Conservation (phyloP, 2,329 filamentous ascomycete genomes). For the Dichotomopilus funicola region DNA sequence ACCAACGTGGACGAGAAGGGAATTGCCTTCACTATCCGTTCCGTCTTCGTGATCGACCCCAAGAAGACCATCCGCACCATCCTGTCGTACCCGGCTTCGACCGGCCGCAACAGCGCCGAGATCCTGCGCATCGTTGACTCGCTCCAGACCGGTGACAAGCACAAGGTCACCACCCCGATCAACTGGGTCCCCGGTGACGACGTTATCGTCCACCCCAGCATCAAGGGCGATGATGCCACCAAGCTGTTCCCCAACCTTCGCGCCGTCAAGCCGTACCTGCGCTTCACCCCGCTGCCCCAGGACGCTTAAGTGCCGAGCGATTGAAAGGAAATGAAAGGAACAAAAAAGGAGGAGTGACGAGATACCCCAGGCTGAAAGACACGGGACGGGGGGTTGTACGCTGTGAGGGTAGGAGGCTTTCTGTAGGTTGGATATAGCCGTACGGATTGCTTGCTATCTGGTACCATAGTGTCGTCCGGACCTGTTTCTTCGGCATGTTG, state of each 20-base stretch:
- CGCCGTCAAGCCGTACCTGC: constrained; percentile 64
- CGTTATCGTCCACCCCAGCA: constrained; percentile 80
- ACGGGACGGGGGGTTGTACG: not conserved
- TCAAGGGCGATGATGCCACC: constrained; percentile 79
- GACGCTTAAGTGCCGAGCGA: constrained; percentile 31
- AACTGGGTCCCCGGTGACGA: constrained; percentile 87
- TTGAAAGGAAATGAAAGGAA: not conserved
- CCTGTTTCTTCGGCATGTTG: not conserved
- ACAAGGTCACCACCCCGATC: constrained; percentile 81
- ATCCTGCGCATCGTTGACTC: constrained; percentile 74
- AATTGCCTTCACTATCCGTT: constrained; percentile 89
- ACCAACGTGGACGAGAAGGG: constrained; percentile 76
- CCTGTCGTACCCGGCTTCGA: constrained; percentile 87
- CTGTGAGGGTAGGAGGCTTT: too few species aligned
- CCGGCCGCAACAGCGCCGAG: constrained; percentile 75
- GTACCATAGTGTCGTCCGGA: not conserved
- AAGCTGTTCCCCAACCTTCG: constrained; percentile 76
- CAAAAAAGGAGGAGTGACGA: not conserved
- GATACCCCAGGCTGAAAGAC: not conserved
- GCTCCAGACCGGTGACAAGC: constrained; percentile 77
- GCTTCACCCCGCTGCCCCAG: constrained; percentile 63
- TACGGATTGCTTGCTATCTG: not conserved
- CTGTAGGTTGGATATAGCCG: not conserved
- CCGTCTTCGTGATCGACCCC: constrained; percentile 91
- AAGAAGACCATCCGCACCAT: constrained; percentile 89